Base-by-base conservation (phyloP, 805 yeast genomes). In the Yueomyces sinensis region DNA sequence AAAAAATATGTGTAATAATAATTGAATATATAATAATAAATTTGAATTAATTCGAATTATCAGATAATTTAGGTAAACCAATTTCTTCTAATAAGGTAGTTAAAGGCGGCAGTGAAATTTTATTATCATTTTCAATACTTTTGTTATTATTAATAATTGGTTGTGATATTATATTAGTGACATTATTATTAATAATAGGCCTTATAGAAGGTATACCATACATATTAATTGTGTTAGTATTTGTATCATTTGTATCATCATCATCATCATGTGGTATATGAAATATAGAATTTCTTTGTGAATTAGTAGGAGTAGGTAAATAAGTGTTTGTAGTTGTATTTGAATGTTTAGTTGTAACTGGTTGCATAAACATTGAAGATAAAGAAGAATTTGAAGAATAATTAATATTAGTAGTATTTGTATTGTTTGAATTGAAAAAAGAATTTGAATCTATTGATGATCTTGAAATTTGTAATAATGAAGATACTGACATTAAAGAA, bases 81-180 rank as follows among this genome's bases (percentile, higher is more conserved):
- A 81, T 63, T 5, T 63, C 46, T 2, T 55, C 41, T 7, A 68
- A 61, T 2, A 74, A 73, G 0, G 93, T 89, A 9, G 72, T 25
- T 11, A 25, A 25, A 9, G 28, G 14, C 5, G 28, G 28, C 13
- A 25, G 19, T n/a, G n/a, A n/a, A n/a, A n/a, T n/a, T n/a, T n/a
- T n/a, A n/a, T n/a, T n/a, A n/a, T n/a, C n/a, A n/a, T n/a, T n/a
- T n/a, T n/a, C n/a, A n/a, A n/a, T n/a, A n/a, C n/a, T n/a, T n/a
- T n/a, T n/a, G n/a, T n/a, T n/a, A n/a, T n/a, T n/a, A n/a, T n/a
- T n/a, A n/a, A n/a, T n/a, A n/a, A n/a, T n/a, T n/a, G n/a, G n/a
- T n/a, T n/a, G n/a, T n/a, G n/a, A n/a, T n/a, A n/a, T n/a, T n/a
- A n/a, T n/a, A n/a, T n/a, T n/a, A n/a, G n/a, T n/a, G n/a, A n/a